Conservation (phyloP, 345 rosid species). For the Citrus mangshanensis region DNA sequence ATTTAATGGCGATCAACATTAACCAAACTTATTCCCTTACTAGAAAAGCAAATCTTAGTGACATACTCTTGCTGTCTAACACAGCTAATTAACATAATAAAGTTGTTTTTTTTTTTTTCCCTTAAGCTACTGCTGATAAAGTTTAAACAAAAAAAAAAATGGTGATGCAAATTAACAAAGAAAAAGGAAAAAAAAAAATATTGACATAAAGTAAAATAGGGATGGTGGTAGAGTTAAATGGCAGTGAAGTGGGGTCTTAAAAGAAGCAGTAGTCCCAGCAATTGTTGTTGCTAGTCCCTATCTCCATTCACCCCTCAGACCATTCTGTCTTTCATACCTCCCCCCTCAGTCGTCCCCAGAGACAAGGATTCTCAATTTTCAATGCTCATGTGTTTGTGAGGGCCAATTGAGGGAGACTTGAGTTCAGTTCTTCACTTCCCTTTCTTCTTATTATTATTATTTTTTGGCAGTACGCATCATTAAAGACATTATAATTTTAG, state of each 20-base stretch:
- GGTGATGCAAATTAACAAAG: neutral
- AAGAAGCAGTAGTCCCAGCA: neutral
- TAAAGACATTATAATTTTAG: neutral
- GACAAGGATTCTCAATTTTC: neutral
- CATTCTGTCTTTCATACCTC: neutral
- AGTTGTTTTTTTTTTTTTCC: neutral
- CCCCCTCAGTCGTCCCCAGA: neutral
- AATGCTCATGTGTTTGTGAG: neutral
- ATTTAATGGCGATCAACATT: neutral
- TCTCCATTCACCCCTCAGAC: neutral
- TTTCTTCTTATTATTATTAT: no score
- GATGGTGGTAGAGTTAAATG: neutral
- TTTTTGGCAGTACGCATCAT: neutral
- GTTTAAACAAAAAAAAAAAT: neutral
- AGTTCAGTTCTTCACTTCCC: neutral
- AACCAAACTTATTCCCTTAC: neutral
- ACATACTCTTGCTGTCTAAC: neutral
- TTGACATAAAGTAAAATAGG: constrained; percentile 1
- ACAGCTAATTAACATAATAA: no score
- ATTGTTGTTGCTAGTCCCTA: neutral
- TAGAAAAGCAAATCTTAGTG: neutral
- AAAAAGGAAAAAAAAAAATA: neutral
- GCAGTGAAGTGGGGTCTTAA: constrained; percentile 8
- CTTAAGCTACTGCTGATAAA: neutral
- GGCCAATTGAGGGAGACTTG: constrained; percentile 5